Base-by-base conservation (phyloP, 1,284 basidiomycete genomes). In the Marasmius oreades region DNA sequence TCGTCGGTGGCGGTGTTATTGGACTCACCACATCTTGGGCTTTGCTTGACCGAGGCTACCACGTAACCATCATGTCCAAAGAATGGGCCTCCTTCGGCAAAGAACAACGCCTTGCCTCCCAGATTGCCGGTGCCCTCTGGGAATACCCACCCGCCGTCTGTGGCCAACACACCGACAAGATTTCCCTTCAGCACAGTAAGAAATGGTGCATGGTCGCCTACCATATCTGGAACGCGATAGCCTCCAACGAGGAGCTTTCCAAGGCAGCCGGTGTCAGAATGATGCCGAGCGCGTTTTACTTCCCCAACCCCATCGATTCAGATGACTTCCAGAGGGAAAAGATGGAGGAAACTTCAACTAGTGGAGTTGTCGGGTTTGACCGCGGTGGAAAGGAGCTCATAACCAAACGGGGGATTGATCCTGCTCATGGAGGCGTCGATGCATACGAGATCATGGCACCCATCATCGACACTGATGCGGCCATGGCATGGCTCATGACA, bases 71-170 rank as follows among this genome's bases (percentile, higher is more conserved):
- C 37, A 51, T 70, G n/a, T 62, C 68, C 7, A 64, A 68, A 54
- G 42, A 55, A 5, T 59, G 43, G 69, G 69, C 50, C 50, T 53
- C 57, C 20, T 47, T 36, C 31, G 34, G 37, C 23, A 36, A 55
- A n/a, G 46, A 53, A 20, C 24, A 63, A 24, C 67, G 67, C 48
- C 62, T 70, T 48, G 67, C 67, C 12, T 68, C 68, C n/a, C 69
- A 70, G 51, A 69, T 70, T 51, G 67, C 69, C 2, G 68, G 68
- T 16, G 67, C 67, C 12, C 60, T 70, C 16, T 71, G 70, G 70
- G 70, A 72, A 55, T 71, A 66, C 54, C 70, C 70, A 0, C 70
- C 70, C 10, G 70, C 70, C 22, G 70, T 72, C 37, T 71, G 70
- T 55, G 70, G 70, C 23, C 61, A 67, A 36, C 69, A 70, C 59